Evolutionary conservation across 495 filamentous ascomycete genomes (phyloP), one percentile per base, ranked within the genome.

Genomic region (Melanomma pulvis-pyrius): DNA sequence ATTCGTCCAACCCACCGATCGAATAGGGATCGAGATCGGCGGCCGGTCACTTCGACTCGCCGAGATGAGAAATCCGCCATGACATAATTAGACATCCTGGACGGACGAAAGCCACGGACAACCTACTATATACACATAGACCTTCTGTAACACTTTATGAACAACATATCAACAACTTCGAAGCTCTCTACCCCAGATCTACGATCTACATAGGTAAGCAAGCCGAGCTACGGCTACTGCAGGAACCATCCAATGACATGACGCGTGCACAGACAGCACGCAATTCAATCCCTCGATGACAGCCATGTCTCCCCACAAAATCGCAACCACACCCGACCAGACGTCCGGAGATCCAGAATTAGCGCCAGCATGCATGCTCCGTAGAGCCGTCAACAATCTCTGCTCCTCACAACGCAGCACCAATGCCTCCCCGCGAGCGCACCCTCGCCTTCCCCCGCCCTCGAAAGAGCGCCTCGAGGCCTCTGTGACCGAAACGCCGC

Each of bases 201-300:
- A 32, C 9, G 51, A 26, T 51, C 25, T 25, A 4, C 13, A 54
- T 7, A 29, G 24, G 28, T 17, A 17, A 9, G 48, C 4, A 29
- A 4, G 51, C 28, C 22, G 25, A 32, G 51, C 51, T 19, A 32
- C 56, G 17, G 56, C 56, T 49, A 48, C 56, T 47, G 56, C 56
- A 59, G 56, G 56, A 59, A 59, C 56, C 34, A 24, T 17, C 64
- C 64, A 67, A 67, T 67, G 26, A 61, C 39, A 34, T 24, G 1
- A 12, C 8, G 39, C 4, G 46, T 28, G 57, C 64, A 56, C 64
- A 57, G 57, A 67, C 56, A 67, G 57, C 63, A 67, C 63, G 63
- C 63, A 59, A 67, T 61, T 25, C 7, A 1, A 22, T 47, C 17
- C 57, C 57, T 24, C 57, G 17, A 67, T 62, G 57, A 61, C 53